Evolutionary conservation across 495 filamentous ascomycete genomes (phyloP), one percentile per base, ranked within the genome.

Genomic region (Halenospora varia): DNA sequence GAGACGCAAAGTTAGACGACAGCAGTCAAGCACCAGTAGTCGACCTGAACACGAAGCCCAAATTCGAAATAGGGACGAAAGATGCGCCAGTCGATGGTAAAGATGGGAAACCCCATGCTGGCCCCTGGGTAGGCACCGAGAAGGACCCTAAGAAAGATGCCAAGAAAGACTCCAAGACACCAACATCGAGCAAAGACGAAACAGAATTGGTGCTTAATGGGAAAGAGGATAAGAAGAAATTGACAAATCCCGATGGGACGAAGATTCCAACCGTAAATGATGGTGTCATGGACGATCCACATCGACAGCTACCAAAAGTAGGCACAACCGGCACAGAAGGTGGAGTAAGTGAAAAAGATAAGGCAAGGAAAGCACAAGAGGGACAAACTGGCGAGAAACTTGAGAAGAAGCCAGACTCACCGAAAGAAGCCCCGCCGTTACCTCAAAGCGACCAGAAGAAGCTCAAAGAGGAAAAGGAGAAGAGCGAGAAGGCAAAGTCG

Each of bases 51-150:
- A 64, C 67, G 55, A 62, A 62, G 55, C 51, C 59, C 13, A 63
- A 63, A 64, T 56, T 59, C 59, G 41, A 61, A 3, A 58, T 77
- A 60, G 89, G 88, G 48, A 92, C 89, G 57, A 90, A 89, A 73
- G 85, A 94, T 76, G 90, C 90, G 60, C 94, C 95, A 0, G 88
- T 97, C 4, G 94, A 98, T 69, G 95, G 94, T 29, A 88, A 90
- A 61, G 94, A 98, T 78, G 94, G 94, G 23, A 92, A 91, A 76
- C 94, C 94, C 26, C 94, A 98, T 69, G 83, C 84, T 22, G 94
- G 94, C 9, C 94, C 95, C 2, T 92, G 88, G 71, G 87, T 94
- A 50, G 86, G 88, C 61, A 84, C 86, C 19, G 83, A 69, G 77
- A 87, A 70, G 71, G 82, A 55, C 79, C 40, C 39, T 2, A 62